These are phyloP conservation scores for Boletus sp. DNA, from an alignment of 768 basidiomycete genomes.

Conservation along the genomic window DNA sequence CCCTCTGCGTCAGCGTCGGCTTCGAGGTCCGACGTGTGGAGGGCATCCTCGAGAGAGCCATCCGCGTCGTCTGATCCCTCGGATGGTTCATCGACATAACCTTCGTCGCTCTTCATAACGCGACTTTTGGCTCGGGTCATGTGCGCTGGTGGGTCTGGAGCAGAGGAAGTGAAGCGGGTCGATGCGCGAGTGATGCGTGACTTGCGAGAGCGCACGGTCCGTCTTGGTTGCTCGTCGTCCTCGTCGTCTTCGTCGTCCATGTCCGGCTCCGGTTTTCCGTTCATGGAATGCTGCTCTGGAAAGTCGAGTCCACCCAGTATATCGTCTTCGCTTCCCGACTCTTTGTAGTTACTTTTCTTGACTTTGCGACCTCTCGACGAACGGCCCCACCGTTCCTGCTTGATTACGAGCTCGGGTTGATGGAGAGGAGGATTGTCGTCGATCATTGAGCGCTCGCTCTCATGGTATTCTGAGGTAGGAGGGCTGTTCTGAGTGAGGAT, in stretches of 20 bases:
- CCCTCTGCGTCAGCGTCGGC: conserved; percentile 36
- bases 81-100: conserved; percentile 48
- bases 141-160: conserved; percentile 2
- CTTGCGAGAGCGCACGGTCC: conserved; percentile 12
- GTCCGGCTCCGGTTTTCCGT: conserved; percentile 18
- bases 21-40: conserved; percentile 38
- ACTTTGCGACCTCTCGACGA: conserved; percentile 42
- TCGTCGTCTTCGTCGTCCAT: conserved; percentile 33
- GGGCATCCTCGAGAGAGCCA: conserved; percentile 56
- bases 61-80: conserved; percentile 52
- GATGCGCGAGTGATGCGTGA: conserved; percentile 27
- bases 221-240: conserved; percentile 26
- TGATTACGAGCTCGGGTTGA: background rate
- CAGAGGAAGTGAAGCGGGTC: background rate
- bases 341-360: conserved; percentile 39
- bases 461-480: conserved; percentile 32
- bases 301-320: conserved; percentile 10
- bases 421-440: conserved; percentile 21
- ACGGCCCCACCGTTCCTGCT: conserved; percentile 16
- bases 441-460: conserved; percentile 31
- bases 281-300: conserved; percentile 10
- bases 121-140: conserved; percentile 27
- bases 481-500: conserved; percentile 22
- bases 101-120: conserved; percentile 46
- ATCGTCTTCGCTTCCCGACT: conserved; percentile 47